Percentiles rank a stretch among this genome's conserved stretches.
These are phyloP conservation scores for Coemansia sp. DNA, from an alignment of 371 early-diverging fungal genomes.

Conservation along the genomic window DNA sequence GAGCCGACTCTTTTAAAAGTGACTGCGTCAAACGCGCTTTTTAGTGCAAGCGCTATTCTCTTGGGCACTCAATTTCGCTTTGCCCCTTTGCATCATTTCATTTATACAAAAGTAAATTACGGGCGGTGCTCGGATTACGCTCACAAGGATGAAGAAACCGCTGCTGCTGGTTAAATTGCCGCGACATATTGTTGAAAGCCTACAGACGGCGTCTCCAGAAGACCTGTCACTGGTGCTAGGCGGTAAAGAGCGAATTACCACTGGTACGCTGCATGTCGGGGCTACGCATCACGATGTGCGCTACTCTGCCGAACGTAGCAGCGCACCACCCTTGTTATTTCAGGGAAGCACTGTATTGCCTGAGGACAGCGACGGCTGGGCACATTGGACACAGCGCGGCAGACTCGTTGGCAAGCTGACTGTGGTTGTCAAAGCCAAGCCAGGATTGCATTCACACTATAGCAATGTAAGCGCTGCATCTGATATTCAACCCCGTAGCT, in stretches of 20 bases:
- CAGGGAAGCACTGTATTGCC: conserved; percentile 28
- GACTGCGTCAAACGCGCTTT: background rate
- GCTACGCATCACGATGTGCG: conserved; percentile 35
- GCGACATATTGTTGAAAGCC: conserved; percentile 33
- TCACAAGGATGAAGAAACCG: conserved; percentile 15
- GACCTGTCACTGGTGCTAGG: conserved; percentile 31
- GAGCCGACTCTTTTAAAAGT: background rate
- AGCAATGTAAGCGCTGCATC: background rate
- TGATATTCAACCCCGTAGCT: background rate
- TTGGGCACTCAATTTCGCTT: background rate
- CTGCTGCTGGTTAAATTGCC: conserved; percentile 34
- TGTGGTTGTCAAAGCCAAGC: conserved; percentile 10
- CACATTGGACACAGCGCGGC: conserved; percentile 39
- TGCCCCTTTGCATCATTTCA: background rate
- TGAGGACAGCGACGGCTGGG: conserved; percentile 17
- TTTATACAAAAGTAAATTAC: background rate
- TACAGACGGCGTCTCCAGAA: conserved; percentile 15
- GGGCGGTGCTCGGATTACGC: background rate
- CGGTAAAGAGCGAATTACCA: conserved; percentile 42
- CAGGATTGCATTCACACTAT: background rate
- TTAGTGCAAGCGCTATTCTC: background rate
- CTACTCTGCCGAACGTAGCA: conserved; percentile 34
- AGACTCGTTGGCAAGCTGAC: conserved; percentile 42
- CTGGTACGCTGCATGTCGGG: conserved; percentile 27
- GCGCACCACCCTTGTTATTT: conserved; percentile 37